Evolutionary conservation across 768 basidiomycete species (phyloP), one percentile per base, ranked within the genome.

Genomic region (Boletus fagicola): DNA sequence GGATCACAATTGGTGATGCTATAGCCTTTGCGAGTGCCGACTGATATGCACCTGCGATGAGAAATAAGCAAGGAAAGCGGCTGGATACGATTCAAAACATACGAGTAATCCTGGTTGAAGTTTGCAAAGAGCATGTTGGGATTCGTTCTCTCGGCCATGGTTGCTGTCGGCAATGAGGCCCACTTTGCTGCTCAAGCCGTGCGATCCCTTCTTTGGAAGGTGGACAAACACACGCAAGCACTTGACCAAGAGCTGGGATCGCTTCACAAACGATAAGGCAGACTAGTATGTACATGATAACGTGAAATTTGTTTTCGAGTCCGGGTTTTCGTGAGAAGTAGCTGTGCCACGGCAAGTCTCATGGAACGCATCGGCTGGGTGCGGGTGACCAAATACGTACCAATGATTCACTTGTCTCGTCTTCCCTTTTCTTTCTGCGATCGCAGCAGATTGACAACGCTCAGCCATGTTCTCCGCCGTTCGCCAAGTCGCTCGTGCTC

Each of bases 81-180:
- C 16, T 30, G 10, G 13, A 33, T 31, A 18, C 33, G 36, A 8
- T 4, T 43, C 0, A 0, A 18, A 22, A 68, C 88, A 54, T 72
- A 94, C 86, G 93, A 94, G 73, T 93, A 95, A 72, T 98, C 95
- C 68, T 98, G 96, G 74, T 98, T 98, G 80, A 98, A 98, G 76
- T 94, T 96, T 48, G 92, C 92, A 63, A 92, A 93, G 43, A 93
- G 77, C 87, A 84, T 83, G 68, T 77, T 81, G 38, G 77, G 72
- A 44, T 78, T 77, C 49, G 72, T 68, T 49, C 68, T 66, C 53
- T 77, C 76, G 3, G 74, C 67, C 76, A 77, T 77, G 56, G 62
- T 63, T 22, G 63, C 56, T 44, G 58, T 43, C 36, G 49, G 44
- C 55, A 50, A 54, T 30, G 43, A 40, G 22, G 42, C 28, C 10